Percentiles rank a stretch among this genome's conserved stretches.
phyloP scores from a whole-genome alignment of 2,329 filamentous ascomycete genomes.

The Claviceps capensis region DNA sequence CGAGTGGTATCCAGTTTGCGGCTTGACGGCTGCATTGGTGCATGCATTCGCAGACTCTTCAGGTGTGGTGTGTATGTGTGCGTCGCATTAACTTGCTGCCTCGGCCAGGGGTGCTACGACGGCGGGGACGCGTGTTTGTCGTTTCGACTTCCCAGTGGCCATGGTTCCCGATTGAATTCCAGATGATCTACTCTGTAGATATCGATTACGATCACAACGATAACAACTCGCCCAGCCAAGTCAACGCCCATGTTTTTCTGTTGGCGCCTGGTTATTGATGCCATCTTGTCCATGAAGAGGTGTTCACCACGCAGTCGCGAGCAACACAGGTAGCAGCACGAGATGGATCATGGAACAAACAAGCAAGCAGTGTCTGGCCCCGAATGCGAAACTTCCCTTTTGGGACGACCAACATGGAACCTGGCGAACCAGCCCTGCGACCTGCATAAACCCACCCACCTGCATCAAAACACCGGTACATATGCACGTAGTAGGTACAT shows the following conservation, averaged over 20 bases:
- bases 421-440: background rate
- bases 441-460: background rate
- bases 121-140: background rate
- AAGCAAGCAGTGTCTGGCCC: background rate
- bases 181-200: background rate
- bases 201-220: no score
- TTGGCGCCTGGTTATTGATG: no score
- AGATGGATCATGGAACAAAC: no score
- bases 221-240: no score
- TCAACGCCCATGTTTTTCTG: no score
- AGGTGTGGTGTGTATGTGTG: background rate
- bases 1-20: background rate
- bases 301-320: background rate
- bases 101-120: background rate
- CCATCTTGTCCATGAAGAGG: no score
- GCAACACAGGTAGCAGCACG: background rate
- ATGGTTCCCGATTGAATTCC: background rate
- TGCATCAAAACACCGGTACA: background rate
- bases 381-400: background rate
- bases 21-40: background rate
- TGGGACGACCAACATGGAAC: background rate
- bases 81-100: background rate
- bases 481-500: background rate
- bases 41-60: background rate
- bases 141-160: background rate